Percentiles rank a stretch among this genome's conserved stretches.
Evolutionary conservation across 805 yeast genomes (phyloP).

Genomic region (Maudiozyma turicensis): DNA sequence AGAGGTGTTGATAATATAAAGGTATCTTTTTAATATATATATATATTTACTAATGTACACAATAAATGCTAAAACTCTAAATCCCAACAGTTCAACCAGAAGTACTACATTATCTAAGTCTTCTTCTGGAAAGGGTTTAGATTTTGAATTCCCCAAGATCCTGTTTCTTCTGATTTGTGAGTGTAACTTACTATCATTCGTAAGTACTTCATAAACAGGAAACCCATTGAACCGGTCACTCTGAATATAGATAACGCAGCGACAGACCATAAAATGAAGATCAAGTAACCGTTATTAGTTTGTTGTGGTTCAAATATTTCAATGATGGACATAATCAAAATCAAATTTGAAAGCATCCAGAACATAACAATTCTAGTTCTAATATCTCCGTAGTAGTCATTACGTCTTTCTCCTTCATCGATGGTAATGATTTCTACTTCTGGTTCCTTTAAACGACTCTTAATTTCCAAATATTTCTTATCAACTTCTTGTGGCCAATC

Average conservation of each 20-base stretch:
- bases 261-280: slow-evolving; percentile 85
- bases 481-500: slow-evolving; percentile 34
- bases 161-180: slow-evolving; percentile 32
- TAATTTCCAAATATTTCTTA: slow-evolving; percentile 29
- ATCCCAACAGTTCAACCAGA: too few species aligned
- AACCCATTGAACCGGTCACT: slow-evolving; percentile 71
- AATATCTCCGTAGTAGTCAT: slow-evolving; percentile 89
- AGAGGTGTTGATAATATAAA: too few species aligned
- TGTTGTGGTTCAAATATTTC: slow-evolving; percentile 69
- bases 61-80: background rate
- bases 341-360: slow-evolving; percentile 82
- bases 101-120: background rate
- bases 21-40: background rate
- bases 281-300: slow-evolving; percentile 62
- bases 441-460: slow-evolving; percentile 29
- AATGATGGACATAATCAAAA: slow-evolving; percentile 77
- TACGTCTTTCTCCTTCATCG: slow-evolving; percentile 32
- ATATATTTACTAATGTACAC: background rate
- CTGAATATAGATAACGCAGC: slow-evolving; percentile 76
- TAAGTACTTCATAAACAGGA: slow-evolving; percentile 38
- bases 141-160: slow-evolving; percentile 11
- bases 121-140: slow-evolving; percentile 5
- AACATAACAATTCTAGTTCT: slow-evolving; percentile 89
- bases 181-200: slow-evolving; percentile 33
- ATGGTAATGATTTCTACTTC: slow-evolving; percentile 22